Base-by-base conservation (phyloP, 345 rosid species). In the Populus davidiana region DNA sequence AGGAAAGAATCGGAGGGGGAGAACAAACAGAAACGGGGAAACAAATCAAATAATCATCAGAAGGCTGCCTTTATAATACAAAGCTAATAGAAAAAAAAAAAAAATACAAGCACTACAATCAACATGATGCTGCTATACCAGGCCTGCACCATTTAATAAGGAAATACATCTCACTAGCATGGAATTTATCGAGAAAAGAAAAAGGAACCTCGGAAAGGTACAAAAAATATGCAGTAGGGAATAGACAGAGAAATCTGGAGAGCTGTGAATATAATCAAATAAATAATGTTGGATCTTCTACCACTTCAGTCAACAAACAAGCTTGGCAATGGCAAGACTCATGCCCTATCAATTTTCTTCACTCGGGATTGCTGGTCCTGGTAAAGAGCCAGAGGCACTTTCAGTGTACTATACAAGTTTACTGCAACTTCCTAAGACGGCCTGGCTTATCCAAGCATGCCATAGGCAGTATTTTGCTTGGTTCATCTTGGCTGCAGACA, bases 41-140 rank as follows among this genome's bases (percentile, higher is more conserved):
- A 63, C n/a, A 39, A 27, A 35, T 10, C 21, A 68, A 18, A 27
- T 29, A 52, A 71, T 69, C 71, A 49, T 64, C 35, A 59, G 44
- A 49, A 62, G 62, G 50, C 70, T 44, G 72, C 67, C n/a, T 59
- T 56, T 75, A 64, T 39, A 52, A 62, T 70, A 75, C 59, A 41
- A 80, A 35, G 56, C 67, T 71, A 52, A 80, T 16, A 31, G 52
- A 20, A 31, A 21, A 44, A 33, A 39, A 27, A 29, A 13, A 0
- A 61, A 59, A 39, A 66, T 36, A 65, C 17, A 29, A 35, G 36
- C 59, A 49, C 74, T 31, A 33, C 44, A 66, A 76, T 52, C 41
- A 23, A 29, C 63, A 33, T 14, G 23, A 43, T 23, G 27, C n/a
- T 49, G 20, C 64, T 68, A 44, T 74, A 69, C 67, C 38, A 56